Evolutionary conservation across 164 flowering plant genomes (phyloP), one percentile per base, ranked within the genome.

Genomic region (Nymphaea thermarum): DNA sequence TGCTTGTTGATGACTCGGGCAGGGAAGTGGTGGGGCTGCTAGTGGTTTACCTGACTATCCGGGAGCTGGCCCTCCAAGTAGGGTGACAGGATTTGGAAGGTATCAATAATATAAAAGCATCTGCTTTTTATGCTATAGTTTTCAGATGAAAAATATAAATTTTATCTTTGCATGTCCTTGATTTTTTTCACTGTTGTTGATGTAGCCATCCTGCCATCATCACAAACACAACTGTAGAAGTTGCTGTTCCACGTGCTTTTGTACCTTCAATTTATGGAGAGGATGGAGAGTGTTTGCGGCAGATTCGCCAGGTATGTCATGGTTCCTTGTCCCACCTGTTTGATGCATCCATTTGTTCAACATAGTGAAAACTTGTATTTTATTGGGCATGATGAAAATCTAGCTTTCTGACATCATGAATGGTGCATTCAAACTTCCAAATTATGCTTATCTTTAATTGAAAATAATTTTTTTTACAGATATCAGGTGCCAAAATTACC

Each of bases 201-300:
- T 87, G 83, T 73, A 85, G 74, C 74, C 89, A 83, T 67, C 79
- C 86, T 5, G 82, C 94, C 70, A 70, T 91, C 44, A 89, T 91
- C 69, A 91, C 97, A 36, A 89, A 80, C 83, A 89, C 97, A 12
- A 89, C 93, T 66, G 84, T 94, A 64, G 95, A 94, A 83, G 97
- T 91, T 44, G 83, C 85, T 70, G 97, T 94, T 78, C 98, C 98
- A 74, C 81, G 86, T 60, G 75, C 90, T 61, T 66, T 88, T 72
- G 87, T 94, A 71, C 93, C 97, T 73, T 73, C 76, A 45, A 86
- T 94, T 42, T 80, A 85, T 80, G 97, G 98, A 69, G 98, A 91
- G 77, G 87, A 82, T 69, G 98, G 97, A 71, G 83, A 80, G 55
- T 88, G 90, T 75, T 72, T 94, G 75, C 85, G 82, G 68, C 85